Percentiles rank a stretch among this genome's conserved stretches.
phyloP scores from a whole-genome alignment of 2,329 filamentous ascomycete genomes.

The Xylogone sp. region DNA sequence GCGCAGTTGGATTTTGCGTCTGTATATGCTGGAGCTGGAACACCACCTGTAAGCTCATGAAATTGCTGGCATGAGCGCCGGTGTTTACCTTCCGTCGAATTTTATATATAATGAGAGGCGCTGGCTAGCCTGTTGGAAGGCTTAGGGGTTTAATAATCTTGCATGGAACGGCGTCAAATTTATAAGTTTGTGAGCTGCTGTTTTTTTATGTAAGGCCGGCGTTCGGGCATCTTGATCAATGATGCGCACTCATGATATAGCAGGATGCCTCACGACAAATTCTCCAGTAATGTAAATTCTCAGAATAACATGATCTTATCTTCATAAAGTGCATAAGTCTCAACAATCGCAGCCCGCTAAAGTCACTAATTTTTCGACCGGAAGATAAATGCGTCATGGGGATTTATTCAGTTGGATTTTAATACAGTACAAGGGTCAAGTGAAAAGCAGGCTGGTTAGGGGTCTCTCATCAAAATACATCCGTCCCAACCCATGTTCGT shows the following conservation, averaged over 20 bases:
- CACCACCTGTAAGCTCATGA: too few relatives aligned
- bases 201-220: constrained; percentile 5
- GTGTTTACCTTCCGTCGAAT: too few relatives aligned
- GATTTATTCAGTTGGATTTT: neutral
- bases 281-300: neutral
- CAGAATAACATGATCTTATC: neutral
- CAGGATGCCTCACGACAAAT: neutral
- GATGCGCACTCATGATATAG: neutral
- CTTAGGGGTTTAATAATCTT: neutral
- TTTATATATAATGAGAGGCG: too few relatives aligned
- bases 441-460: neutral
- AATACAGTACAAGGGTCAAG: neutral
- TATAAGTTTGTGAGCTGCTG: neutral
- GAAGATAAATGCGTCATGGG: neutral
- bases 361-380: neutral
- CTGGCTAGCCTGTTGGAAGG: too few relatives aligned
- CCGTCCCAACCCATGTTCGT: neutral
- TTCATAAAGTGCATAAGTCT: too few relatives aligned
- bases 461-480: neutral
- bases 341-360: neutral
- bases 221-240: neutral
- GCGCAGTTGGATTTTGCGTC: constrained; percentile 46
- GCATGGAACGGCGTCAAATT: neutral
- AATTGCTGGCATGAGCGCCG: too few relatives aligned
- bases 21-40: constrained; percentile 21